These are phyloP conservation scores for Chenopodium berlandieri DNA, from an alignment of 148 eudicot genomes.

Conservation along the genomic window DNA sequence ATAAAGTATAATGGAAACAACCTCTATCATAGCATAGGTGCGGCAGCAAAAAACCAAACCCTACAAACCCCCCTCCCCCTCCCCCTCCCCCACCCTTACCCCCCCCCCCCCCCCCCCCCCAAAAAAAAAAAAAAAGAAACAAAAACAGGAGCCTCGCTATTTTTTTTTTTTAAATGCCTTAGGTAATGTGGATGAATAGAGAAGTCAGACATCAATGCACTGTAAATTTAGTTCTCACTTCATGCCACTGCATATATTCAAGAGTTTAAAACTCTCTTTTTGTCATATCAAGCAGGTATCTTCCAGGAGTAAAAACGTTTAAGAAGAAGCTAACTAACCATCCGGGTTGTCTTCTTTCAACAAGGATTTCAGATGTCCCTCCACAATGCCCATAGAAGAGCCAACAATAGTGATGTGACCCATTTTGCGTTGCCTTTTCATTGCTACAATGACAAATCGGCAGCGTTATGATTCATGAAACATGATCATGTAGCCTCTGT, in stretches of 20 bases:
- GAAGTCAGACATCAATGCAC: neutral
- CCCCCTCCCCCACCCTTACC: too few relatives aligned
- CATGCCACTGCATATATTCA: neutral
- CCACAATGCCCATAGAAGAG: conserved; percentile 64
- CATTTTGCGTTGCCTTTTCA: conserved; percentile 90
- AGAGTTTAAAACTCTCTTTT: neutral
- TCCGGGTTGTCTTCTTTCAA: conserved; percentile 46
- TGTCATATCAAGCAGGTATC: neutral
- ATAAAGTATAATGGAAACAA: neutral
- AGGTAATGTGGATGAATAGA: too few relatives aligned
- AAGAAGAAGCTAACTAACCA: conserved; percentile 30
- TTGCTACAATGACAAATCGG: conserved; percentile 47
- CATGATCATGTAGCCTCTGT: neutral
- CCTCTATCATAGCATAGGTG: neutral
- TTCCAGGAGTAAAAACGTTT: neutral
- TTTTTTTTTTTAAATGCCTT: neutral
- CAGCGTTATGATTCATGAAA: neutral
- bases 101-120: neutral
- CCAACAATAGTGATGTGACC: conserved; percentile 90
- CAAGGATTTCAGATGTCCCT: conserved; percentile 57
- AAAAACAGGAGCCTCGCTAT: neutral
- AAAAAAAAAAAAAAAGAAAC: neutral
- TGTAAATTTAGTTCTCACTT: neutral
- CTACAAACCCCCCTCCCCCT: neutral
- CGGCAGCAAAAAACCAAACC: neutral